These are phyloP conservation scores for Zizania latifolia DNA, from an alignment of 176 grass and related monocot species.

Conservation along the genomic window DNA sequence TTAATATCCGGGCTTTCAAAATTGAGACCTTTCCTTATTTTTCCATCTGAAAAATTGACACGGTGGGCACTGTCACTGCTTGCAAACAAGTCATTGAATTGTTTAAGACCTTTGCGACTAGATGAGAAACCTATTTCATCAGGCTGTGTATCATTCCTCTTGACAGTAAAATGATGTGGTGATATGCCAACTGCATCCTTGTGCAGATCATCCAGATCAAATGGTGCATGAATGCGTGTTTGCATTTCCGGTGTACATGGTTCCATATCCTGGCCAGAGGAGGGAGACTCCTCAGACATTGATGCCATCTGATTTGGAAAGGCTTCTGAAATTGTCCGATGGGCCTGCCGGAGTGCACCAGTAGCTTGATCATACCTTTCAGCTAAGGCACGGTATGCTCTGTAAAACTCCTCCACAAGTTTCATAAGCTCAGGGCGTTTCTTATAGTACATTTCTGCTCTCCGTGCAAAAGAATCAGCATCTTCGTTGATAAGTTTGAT, in stretches of 20 bases:
- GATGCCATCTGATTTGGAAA: conserved; percentile 54
- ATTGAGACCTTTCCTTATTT: conserved; percentile 38
- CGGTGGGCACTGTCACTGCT: conserved; percentile 9
- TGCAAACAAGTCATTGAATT: conserved; percentile 48
- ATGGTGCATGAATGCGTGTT: conserved; percentile 9
- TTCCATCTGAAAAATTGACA: conserved; percentile 30
- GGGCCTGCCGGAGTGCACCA: conserved; percentile 48
- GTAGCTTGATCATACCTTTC: conserved; percentile 61
- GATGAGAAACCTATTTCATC: conserved; percentile 33
- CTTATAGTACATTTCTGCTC: conserved; percentile 84
- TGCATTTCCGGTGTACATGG: conserved; percentile 40
- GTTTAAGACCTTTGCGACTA: conserved; percentile 45
- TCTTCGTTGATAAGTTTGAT: conserved; percentile 78
- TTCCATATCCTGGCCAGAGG: conserved; percentile 31
- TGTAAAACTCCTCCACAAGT: conserved; percentile 67
- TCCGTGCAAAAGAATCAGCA: conserved; percentile 73
- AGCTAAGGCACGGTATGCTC: conserved; percentile 63
- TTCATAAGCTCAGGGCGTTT: conserved; percentile 71
- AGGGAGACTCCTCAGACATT: conserved; percentile 39
- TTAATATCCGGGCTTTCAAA: conserved; percentile 39
- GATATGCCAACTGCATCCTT: conserved; percentile 36
- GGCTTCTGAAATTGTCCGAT: conserved; percentile 63
- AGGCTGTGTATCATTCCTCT: conserved; percentile 48
- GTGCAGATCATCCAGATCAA: conserved; percentile 48
- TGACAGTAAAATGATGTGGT: conserved; percentile 27